Percentiles rank a stretch among this genome's conserved stretches.
These are phyloP conservation scores for Erysimum cheiri DNA, from an alignment of 441 rosid species.

Conservation along the genomic window DNA sequence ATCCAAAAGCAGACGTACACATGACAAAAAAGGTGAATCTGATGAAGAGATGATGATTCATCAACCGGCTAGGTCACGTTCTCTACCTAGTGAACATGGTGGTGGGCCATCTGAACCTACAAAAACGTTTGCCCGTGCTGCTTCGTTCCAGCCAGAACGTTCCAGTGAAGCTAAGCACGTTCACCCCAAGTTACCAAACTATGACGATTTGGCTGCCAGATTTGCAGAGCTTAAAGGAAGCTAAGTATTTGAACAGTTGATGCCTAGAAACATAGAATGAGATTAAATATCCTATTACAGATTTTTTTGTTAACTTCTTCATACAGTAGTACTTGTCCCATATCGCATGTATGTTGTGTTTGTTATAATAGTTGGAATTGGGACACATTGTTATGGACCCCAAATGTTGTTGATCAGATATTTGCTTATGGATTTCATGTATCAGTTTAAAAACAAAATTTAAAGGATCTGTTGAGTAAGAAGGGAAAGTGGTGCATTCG, in stretches of 20 bases:
- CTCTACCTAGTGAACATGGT: conserved; percentile 69
- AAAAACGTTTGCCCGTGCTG: conserved; percentile 64
- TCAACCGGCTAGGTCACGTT: conserved; percentile 61
- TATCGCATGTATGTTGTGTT: conserved; percentile 9
- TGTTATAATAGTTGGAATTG: conserved; percentile 16
- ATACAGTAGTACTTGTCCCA: not conserved
- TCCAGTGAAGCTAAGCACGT: conserved; percentile 69
- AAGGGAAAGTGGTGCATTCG: not conserved
- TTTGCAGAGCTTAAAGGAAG: conserved; percentile 82
- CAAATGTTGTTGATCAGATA: conserved; percentile 21
- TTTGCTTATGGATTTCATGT: conserved; percentile 6
- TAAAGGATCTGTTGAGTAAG: conserved; percentile 1
- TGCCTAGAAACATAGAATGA: conserved; percentile 25
- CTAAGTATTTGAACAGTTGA: conserved; percentile 39
- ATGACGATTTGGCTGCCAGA: conserved; percentile 90
- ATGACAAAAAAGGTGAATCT: conserved; percentile 36
- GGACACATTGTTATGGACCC: conserved; percentile 34
- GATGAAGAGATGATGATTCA: conserved; percentile 45
- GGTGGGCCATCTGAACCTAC: conserved; percentile 49
- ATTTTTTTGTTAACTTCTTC: not conserved
- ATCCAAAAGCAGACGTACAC: conserved; percentile 58
- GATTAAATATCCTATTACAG: conserved; percentile 13
- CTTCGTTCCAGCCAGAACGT: conserved; percentile 78
- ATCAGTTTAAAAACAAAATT: not conserved
- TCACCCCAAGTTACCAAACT: conserved; percentile 94